Percentiles rank a stretch among this genome's conserved stretches.
phyloP scores from a whole-genome alignment of 495 filamentous ascomycete species.

The Pseudoneurospora amorphoporcata region DNA sequence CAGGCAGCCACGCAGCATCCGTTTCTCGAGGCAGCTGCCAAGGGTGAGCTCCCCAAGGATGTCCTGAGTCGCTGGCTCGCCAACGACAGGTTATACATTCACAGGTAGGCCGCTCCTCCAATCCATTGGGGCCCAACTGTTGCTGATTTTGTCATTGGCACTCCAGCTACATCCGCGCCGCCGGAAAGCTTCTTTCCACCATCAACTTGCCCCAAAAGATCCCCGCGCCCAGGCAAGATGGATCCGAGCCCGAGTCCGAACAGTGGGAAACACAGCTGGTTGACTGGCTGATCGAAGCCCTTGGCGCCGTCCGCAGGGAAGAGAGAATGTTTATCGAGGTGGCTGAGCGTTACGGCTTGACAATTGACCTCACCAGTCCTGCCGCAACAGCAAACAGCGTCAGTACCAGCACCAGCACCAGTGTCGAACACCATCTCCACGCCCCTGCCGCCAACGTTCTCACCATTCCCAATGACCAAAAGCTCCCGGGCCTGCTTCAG shows the following conservation, averaged over 20 bases:
- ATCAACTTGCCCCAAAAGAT: slow-evolving; percentile 43
- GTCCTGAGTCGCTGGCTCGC: slow-evolving; percentile 59
- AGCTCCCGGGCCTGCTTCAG: slow-evolving; percentile 20
- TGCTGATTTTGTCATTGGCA: background rate
- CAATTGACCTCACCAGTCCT: slow-evolving; percentile 28
- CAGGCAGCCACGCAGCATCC: slow-evolving; percentile 50
- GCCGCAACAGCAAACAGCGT: slow-evolving; percentile 8
- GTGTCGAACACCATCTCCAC: slow-evolving; percentile 7
- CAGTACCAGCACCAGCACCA: slow-evolving; percentile 11
- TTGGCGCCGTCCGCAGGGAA: slow-evolving; percentile 57
- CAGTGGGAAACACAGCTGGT: slow-evolving; percentile 34
- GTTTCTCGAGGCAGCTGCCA: slow-evolving; percentile 59
- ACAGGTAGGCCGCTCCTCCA: slow-evolving; percentile 37
- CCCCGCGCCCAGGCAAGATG: slow-evolving; percentile 14
- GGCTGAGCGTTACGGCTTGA: slow-evolving; percentile 49
- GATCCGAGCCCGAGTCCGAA: slow-evolving; percentile 14
- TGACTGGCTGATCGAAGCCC: slow-evolving; percentile 48
- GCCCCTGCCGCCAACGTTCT: background rate
- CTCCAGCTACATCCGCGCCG: slow-evolving; percentile 43
- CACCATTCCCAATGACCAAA: slow-evolving; percentile 7
- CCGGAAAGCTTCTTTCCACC: slow-evolving; percentile 54
- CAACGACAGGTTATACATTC: slow-evolving; percentile 67
- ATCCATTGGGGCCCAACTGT: background rate
- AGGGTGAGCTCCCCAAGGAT: slow-evolving; percentile 46
- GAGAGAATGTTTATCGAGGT: slow-evolving; percentile 58